A percentile compares a stretch with the other conserved stretches of the same genome.
Evolutionary conservation across 306 rosid genomes (phyloP).

Genomic region (Quercus variabilis): DNA sequence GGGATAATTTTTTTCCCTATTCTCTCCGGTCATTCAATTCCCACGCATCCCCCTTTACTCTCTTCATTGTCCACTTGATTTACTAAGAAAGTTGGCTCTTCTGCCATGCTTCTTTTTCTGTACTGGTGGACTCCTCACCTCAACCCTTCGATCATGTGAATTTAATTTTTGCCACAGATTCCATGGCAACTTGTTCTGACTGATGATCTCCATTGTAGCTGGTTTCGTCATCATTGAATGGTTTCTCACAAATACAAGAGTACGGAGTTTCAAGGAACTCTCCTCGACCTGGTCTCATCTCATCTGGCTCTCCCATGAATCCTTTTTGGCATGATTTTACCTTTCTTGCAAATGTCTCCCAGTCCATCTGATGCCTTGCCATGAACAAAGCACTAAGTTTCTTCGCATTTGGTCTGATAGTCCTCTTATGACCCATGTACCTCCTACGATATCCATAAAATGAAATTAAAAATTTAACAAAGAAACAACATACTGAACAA

Average conservation of each 20-base stretch:
- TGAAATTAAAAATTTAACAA: background rate
- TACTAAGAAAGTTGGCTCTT: background rate
- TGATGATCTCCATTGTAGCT: constrained; percentile 25
- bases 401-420: constrained; percentile 97
- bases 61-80: background rate
- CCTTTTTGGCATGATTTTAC: constrained; percentile 79
- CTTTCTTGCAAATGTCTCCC: constrained; percentile 72
- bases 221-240: constrained; percentile 30
- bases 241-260: constrained; percentile 74
- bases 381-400: constrained; percentile 82
- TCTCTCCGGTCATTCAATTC: background rate
- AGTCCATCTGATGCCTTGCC: constrained; percentile 72
- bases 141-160: constrained; percentile 3
- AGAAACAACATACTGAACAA: background rate
- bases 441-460: constrained; percentile 53
- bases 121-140: constrained; percentile 20
- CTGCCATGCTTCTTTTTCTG: constrained; percentile 20
- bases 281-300: constrained; percentile 77
- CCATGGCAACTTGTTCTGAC: constrained; percentile 23
- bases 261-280: constrained; percentile 89
- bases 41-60: constrained; percentile 16
- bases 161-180: constrained; percentile 21
- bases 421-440: constrained; percentile 96
- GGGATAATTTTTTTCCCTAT: background rate
- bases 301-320: constrained; percentile 97